Evolutionary conservation across 2,329 filamentous ascomycete species (phyloP).

Genomic region (Cercospora sojina): DNA sequence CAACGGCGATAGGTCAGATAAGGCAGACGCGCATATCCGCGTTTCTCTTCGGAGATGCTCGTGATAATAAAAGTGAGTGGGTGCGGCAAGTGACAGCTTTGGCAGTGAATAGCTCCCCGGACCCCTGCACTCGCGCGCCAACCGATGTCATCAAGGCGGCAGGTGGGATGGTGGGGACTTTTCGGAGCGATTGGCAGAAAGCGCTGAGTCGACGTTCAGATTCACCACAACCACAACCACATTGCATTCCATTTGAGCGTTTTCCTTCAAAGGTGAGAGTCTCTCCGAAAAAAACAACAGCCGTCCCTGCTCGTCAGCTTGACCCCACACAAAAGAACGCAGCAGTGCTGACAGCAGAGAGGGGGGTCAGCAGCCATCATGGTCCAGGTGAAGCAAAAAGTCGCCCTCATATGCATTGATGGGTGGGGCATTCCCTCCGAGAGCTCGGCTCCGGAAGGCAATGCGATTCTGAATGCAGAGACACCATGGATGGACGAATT

Average conservation of each 20-base stretch:
- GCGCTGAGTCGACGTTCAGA: background rate
- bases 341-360: background rate
- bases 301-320: background rate
- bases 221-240: background rate
- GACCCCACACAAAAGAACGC: background rate
- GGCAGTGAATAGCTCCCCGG: background rate
- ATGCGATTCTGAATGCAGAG: constrained; percentile 90
- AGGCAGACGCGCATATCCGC: background rate
- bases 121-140: constrained; percentile 5
- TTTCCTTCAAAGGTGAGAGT: background rate
- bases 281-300: background rate
- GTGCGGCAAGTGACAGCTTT: background rate
- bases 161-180: constrained; percentile 10
- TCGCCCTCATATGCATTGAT: constrained; percentile 89
- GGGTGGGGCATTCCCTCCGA: constrained; percentile 90
- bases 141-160: background rate
- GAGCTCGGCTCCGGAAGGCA: constrained; percentile 71
- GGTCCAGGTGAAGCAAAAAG: constrained; percentile 67
- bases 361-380: constrained; percentile 43
- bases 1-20: background rate
- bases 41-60: background rate
- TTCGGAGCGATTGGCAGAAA: constrained; percentile 5
- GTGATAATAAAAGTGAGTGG: background rate
- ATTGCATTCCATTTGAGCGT: background rate
- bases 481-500: constrained; percentile 96